Evolutionary conservation across 73 alveolate genomes (phyloP).

Genomic region (Diophrys appendiculata): DNA sequence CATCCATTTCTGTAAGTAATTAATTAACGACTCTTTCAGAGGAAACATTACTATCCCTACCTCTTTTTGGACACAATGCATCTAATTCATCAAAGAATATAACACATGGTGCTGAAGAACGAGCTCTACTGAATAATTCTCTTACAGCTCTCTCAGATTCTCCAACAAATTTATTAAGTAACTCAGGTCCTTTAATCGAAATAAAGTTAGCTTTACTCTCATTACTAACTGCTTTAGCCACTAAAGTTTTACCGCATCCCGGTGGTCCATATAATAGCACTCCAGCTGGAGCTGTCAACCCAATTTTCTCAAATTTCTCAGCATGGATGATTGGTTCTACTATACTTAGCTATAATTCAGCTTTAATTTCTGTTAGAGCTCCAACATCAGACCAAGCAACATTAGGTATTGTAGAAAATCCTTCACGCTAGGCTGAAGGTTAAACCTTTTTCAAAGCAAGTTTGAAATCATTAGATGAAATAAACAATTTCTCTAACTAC

Average conservation of each 20-base stretch:
- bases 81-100: constrained; percentile 99
- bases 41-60: constrained; percentile 79
- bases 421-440: constrained; percentile 99
- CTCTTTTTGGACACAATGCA: constrained; percentile 98
- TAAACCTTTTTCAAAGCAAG: constrained; percentile 88
- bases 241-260: constrained; percentile 98
- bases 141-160: constrained; percentile 99
- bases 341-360: constrained; percentile 81
- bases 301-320: constrained; percentile 84
- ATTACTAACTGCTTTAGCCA: constrained; percentile 98
- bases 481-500: constrained; percentile 37
- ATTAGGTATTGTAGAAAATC: constrained; percentile 98
- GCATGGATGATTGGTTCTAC: constrained; percentile 93
- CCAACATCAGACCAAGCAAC: constrained; percentile 99
- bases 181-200: constrained; percentile 99
- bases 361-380: constrained; percentile 84
- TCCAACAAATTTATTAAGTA: constrained; percentile 99
- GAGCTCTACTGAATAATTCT: constrained; percentile 93
- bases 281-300: constrained; percentile 94
- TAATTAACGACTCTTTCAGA: constrained; percentile 98
- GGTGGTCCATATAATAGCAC: constrained; percentile 98
- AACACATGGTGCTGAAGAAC: constrained; percentile 98
- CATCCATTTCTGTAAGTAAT: constrained; percentile 99
- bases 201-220: constrained; percentile 99
- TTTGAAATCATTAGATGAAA: constrained; percentile 85